Evolutionary conservation across 129 eudicot species (phyloP), one percentile per base, ranked within the genome.

Genomic region (Tagetes erecta): DNA sequence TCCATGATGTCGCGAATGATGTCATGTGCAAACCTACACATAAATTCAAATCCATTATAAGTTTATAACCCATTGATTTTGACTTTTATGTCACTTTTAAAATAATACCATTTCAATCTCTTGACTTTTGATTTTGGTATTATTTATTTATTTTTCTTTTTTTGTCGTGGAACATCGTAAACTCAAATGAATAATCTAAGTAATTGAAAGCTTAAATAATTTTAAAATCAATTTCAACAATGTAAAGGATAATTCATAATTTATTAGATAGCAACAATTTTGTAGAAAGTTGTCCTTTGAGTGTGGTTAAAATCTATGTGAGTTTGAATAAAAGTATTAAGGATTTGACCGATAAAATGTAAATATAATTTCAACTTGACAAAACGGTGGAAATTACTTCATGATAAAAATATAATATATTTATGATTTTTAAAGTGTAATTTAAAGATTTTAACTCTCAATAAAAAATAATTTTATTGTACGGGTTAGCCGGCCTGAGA

Each of bases 1-100:
- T 41, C 3, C 37, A 47, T 76, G 80, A 76, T 69, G 80, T 76
- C 80, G 11, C 51, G 63, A 70, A 62, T 78, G 81, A 78, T 33
- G 81, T 78, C 46, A 36, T 37, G 0, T 63, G 52, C 60, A 68
- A 46, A 69, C 64, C 14, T 12, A 27, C 36, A 44, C 38, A 8
- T 12, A 30, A 3, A 57, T 58, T 57, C 33, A 57, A 34, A 38
- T 53, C 58, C 31, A 67, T 38, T 34, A 5, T 14, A 55, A 55
- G 27, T 20, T 20, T 20, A 20, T 20, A 20, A 55, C 64, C 67
- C 80, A 33, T 34, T 4, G 74, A 76, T 78, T 59, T 70, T 70
- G 76, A 78, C 76, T 78, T 69, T 78, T 39, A 59, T 70, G 53
- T 62, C 65, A 51, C 39, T 27, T 36, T 6, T n/a, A 20, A 36